A percentile compares a stretch with the other conserved stretches of the same genome.
These are phyloP conservation scores for Biscutella auriculata DNA, from an alignment of 441 rosid species.

Conservation along the genomic window DNA sequence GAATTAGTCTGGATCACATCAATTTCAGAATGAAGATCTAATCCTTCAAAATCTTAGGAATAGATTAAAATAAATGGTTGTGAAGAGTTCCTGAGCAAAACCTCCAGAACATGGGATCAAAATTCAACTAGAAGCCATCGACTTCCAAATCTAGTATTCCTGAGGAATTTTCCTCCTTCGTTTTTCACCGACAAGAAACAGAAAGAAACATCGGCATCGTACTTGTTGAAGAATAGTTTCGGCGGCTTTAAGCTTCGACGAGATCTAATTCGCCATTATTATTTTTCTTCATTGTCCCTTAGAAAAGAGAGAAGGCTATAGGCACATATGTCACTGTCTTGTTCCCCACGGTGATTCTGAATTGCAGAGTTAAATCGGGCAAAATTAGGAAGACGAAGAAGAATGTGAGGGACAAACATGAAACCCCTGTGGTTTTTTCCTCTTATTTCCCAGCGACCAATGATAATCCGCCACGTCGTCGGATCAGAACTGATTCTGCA, in stretches of 20 bases:
- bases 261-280: conserved; percentile 95
- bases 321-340: neutral
- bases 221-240: conserved; percentile 87
- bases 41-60: too few relatives aligned
- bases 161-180: neutral
- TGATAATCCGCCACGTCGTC: too few relatives aligned
- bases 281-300: neutral
- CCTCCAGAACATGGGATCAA: neutral
- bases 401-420: neutral
- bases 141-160: neutral
- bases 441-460: too few relatives aligned
- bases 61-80: neutral
- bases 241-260: conserved; percentile 92
- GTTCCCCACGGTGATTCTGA: neutral
- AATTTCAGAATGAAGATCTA: neutral
- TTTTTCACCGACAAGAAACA: conserved; percentile 11
- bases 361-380: conserved; percentile 3
- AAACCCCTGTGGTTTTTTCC: too few relatives aligned
- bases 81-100: neutral
- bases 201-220: neutral
- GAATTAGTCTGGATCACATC: neutral
- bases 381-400: conserved; percentile 7
- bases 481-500: too few relatives aligned
- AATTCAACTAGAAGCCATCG: neutral
- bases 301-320: neutral